phyloP scores from a whole-genome alignment of 2,329 filamentous ascomycete species.

The Pestalotiopsis fici region DNA sequence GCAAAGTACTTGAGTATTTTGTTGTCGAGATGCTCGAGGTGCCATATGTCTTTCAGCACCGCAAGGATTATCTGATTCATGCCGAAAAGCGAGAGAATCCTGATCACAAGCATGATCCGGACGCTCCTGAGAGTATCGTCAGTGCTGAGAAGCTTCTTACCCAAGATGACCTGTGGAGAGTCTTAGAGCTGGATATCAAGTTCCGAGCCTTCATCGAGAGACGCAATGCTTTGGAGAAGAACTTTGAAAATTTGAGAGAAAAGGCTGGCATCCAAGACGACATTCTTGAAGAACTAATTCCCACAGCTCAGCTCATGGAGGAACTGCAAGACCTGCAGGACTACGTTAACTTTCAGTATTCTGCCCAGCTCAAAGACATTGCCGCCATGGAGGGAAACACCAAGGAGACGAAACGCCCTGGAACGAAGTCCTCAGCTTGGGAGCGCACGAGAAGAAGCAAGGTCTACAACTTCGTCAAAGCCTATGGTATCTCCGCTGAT shows the following conservation, averaged over 20 bases:
- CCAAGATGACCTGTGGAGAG: constrained; percentile 92
- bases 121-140: constrained; percentile 72
- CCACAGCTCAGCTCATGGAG: constrained; percentile 81
- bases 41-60: constrained; percentile 96
- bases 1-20: constrained; percentile 93
- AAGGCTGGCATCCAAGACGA: constrained; percentile 65
- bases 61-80: constrained; percentile 96
- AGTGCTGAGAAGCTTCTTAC: constrained; percentile 85
- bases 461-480: constrained; percentile 80
- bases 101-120: constrained; percentile 63
- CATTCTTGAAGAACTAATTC: constrained; percentile 81
- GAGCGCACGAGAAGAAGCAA: constrained; percentile 82
- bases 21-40: constrained; percentile 94
- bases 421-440: constrained; percentile 77
- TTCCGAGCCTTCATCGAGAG: constrained; percentile 93
- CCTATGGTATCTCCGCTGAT: constrained; percentile 88
- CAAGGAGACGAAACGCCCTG: constrained; percentile 75
- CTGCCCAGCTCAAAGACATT: constrained; percentile 79
- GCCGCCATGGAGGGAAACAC: constrained; percentile 62
- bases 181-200: constrained; percentile 92
- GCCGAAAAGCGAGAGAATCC: constrained; percentile 69
- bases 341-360: constrained; percentile 93
- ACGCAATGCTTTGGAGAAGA: constrained; percentile 79
- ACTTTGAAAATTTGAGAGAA: constrained; percentile 71
- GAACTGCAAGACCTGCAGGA: constrained; percentile 96